Base-by-base conservation (phyloP, 257 asterid genomes). In the Solanum chaucha region DNA sequence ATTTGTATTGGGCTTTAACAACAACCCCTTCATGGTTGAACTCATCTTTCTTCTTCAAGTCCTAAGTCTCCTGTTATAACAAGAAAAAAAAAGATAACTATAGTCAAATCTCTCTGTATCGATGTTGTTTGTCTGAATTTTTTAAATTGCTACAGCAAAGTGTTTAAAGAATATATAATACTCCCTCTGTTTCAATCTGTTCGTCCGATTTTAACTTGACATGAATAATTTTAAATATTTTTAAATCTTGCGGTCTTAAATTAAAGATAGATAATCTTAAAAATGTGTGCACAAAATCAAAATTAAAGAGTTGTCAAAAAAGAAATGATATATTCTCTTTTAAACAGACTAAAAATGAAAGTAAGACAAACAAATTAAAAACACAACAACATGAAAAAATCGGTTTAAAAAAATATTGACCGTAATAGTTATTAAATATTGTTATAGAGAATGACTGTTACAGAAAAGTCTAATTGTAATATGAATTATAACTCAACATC, bases 31-130 rank as follows among this genome's bases (percentile, higher is more conserved):
- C 89, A 88, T 88, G 30, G 90, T 72, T 28, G 77, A 46, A 17
- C 94, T 91, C 87, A 95, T 88, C 81, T 20, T 73, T 34, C 97
- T 93, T 93, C 86, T 78, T 88, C 82, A 40, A 82, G 61, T 51
- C 61, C 61, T 0, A 1, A 48, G 20, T 51, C n/a, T 4, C 83
- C 35, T 40, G 35, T 24, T 75, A 22, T 38, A 41, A 77, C n/a
- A n/a, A 34, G 32, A 36, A 20, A 20, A 17, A 9, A 19, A 30
- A 30, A 0, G 1, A 34, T 15, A 2, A 71, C 6, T 19, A 14
- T 35, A 6, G n/a, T 28, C 75, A 70, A 68, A 5, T 15, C 20
- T 28, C 22, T 28, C 10, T 6, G 2, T 67, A 28, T 5, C 2
- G 4, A 2, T 26, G 19, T 65, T 26, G 34, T 65, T 65, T 26